Base-by-base conservation (phyloP, 2,329 filamentous ascomycete species). In the Beauveria sp. region DNA sequence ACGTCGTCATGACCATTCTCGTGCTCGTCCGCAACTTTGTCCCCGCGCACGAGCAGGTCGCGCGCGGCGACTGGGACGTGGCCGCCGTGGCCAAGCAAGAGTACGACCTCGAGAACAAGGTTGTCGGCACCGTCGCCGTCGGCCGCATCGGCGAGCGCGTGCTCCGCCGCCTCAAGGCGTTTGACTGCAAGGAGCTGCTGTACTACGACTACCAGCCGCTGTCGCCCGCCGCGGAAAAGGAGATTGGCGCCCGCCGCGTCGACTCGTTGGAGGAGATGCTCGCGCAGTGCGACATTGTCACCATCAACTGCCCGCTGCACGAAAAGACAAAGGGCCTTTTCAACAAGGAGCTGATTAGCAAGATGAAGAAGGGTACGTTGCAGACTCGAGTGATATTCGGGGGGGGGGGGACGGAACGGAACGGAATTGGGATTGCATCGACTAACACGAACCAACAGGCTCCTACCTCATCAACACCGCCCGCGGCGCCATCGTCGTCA, bases 201-300 rank as follows among this genome's bases (percentile, higher is more conserved):
- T 99, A 99, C 90, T 98, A 90, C 76, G 95, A 99, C 82, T 99
- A 99, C 89, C 95, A 99, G 85, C 92, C 93, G 58, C 84, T 99
- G 67, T 83, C 80, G 64, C 73, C 91, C 64, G 92, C 96, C 82
- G 83, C 87, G 71, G 93, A 98, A 86, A 87, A 89, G 79, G 93
- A 97, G 83, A 98, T 98, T 79, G 93, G 93, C 76, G 93, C 88
- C 85, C 86, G 91, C 72, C 87, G 95, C 65, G 92, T 98, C 64
- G 89, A 93, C 54, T 84, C 76, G 72, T 87, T 99, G 72, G 93
- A 97, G 83, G 93, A 98, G 77, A 88, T 99, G 87, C 79, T 99
- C 65, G 83, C 85, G 46, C 91, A 96, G 83, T 98, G 93, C 76
- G 95, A 98, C 70, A 85, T 98, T 65, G 93, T 99, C 77, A 99